A percentile compares a stretch with the other conserved stretches of the same genome.
These are phyloP conservation scores for Solanum virginianum DNA, from an alignment of 257 asterid genomes.

Conservation along the genomic window DNA sequence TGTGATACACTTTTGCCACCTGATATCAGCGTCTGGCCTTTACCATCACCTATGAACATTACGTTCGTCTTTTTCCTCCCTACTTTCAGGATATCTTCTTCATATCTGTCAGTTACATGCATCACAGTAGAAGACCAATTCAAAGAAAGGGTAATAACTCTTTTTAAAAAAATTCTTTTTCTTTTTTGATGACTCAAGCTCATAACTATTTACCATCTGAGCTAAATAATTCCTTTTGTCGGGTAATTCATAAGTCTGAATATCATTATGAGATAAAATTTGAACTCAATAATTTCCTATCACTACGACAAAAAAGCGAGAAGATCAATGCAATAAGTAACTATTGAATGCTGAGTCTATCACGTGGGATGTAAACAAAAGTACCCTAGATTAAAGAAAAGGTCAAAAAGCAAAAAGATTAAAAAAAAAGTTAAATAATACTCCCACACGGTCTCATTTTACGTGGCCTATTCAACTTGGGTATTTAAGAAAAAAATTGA, in stretches of 20 bases:
- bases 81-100: constrained; percentile 55
- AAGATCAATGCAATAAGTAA: neutral
- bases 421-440: no score
- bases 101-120: constrained; percentile 37
- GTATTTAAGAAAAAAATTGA: no score
- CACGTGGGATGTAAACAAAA: neutral
- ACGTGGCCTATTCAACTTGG: no score
- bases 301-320: neutral
- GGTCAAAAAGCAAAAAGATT: neutral
- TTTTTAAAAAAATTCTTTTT: no score
- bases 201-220: no score
- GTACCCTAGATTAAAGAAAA: neutral
- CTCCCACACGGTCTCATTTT: no score
- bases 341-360: neutral
- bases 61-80: constrained; percentile 84
- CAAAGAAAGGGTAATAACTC: no score
- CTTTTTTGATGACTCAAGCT: no score
- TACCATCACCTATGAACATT: constrained; percentile 92
- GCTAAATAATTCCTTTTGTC: no score
- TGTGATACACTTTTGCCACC: constrained; percentile 65
- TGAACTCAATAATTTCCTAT: neutral
- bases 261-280: neutral
- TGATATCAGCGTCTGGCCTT: constrained; percentile 73
- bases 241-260: neutral
- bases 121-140: no score